phyloP scores from a whole-genome alignment of 768 basidiomycete species.

The Termitomyces sp. region DNA sequence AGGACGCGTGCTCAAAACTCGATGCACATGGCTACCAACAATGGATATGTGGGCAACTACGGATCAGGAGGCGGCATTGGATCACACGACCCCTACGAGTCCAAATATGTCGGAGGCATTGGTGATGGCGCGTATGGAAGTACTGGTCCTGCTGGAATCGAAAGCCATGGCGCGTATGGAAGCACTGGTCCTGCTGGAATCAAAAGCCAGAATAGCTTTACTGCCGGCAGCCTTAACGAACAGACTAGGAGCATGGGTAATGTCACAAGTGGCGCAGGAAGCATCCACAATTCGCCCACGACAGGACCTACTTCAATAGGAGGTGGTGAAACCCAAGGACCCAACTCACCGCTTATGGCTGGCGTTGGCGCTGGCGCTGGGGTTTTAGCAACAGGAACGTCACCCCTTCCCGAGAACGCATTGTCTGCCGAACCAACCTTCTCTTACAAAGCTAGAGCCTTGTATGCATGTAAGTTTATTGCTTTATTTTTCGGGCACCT shows the following conservation, averaged over 20 bases:
- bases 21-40: slow-evolving; percentile 56
- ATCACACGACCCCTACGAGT: slow-evolving; percentile 64
- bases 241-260: slow-evolving; percentile 33
- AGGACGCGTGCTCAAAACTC: slow-evolving; percentile 62
- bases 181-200: slow-evolving; percentile 44
- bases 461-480: slow-evolving; percentile 73
- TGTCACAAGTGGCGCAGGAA: slow-evolving; percentile 41
- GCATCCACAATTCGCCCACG: slow-evolving; percentile 49
- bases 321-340: slow-evolving; percentile 43
- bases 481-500: slow-evolving; percentile 9
- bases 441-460: slow-evolving; percentile 78
- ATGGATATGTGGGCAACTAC: slow-evolving; percentile 63
- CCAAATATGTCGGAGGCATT: slow-evolving; percentile 43
- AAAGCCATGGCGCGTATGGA: slow-evolving; percentile 53
- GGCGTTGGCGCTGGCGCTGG: slow-evolving; percentile 60
- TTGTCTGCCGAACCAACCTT: slow-evolving; percentile 38
- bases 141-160: slow-evolving; percentile 41
- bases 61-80: slow-evolving; percentile 68
- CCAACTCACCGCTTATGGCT: slow-evolving; percentile 65
- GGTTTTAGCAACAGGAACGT: slow-evolving; percentile 5
- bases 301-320: slow-evolving; percentile 38
- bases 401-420: slow-evolving; percentile 22
- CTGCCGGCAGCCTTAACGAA: slow-evolving; percentile 37
- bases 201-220: slow-evolving; percentile 54
- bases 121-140: slow-evolving; percentile 48